Evolutionary conservation across 805 yeast species (phyloP).

Genomic region (Wickerhamiella australiensis): DNA sequence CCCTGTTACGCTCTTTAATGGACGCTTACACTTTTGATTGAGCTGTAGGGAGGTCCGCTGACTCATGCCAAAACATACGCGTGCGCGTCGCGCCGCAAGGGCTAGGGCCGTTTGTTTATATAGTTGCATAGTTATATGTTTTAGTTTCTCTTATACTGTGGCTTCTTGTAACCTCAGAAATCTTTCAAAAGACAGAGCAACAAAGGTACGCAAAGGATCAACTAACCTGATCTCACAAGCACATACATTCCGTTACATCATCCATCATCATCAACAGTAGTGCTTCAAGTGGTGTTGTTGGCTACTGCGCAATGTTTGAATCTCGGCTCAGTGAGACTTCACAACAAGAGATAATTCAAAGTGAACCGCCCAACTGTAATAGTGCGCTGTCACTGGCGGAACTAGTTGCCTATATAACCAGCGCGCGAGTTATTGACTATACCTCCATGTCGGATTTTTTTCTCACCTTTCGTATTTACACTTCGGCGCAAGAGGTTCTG

Average conservation of each 20-base stretch:
- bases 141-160: no score
- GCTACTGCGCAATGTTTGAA: not conserved
- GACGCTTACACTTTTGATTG: no score
- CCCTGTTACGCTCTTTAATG: not conserved
- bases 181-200: not conserved
- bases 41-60: not conserved
- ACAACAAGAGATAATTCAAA: not conserved
- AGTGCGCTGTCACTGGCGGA: conserved; percentile 18
- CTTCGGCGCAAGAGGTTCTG: conserved; percentile 46
- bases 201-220: not conserved
- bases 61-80: not conserved
- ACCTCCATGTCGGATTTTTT: conserved; percentile 74
- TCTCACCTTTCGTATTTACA: conserved; percentile 64
- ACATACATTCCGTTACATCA: conserved; percentile 11
- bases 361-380: not conserved
- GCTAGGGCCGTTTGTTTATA: conserved; percentile 4
- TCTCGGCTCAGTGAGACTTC: not conserved
- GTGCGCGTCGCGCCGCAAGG: conserved; percentile 2
- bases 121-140: not conserved
- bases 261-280: conserved; percentile 2
- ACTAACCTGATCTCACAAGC: not conserved
- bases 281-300: not conserved
- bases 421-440: conserved; percentile 67
- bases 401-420: conserved; percentile 37
- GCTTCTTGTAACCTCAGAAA: not conserved